Conservation (phyloP, 257 asterid species). For the Linaria vulgaris region DNA sequence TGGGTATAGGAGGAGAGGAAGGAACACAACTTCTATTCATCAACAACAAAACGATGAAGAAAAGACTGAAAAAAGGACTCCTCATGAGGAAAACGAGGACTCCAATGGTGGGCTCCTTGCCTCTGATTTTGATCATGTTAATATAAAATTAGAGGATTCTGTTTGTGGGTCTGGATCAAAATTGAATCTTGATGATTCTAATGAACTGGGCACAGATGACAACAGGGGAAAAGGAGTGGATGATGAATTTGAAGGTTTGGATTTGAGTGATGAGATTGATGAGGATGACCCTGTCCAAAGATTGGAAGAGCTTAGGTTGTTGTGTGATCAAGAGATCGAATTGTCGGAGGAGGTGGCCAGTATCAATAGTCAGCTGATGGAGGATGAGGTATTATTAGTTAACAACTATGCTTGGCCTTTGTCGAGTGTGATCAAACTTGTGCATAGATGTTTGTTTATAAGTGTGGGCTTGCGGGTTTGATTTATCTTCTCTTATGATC, state of each 20-base stretch:
- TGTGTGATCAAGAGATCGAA: constrained; percentile 43
- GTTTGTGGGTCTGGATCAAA: constrained; percentile 22
- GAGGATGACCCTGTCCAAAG: constrained; percentile 43
- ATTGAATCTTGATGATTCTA: constrained; percentile 12
- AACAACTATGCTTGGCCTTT: constrained; percentile 11
- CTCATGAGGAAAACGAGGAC: constrained; percentile 12
- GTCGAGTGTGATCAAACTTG: background rate
- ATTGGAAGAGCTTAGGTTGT: constrained; percentile 48
- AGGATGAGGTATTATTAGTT: constrained; percentile 76
- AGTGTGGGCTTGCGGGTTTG: background rate
- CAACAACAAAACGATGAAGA: no score
- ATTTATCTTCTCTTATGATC: no score
- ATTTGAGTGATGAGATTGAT: constrained; percentile 21
- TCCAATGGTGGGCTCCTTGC: constrained; percentile 28
- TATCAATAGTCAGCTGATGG: constrained; percentile 66
- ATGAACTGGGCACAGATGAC: no score
- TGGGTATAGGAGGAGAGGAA: no score
- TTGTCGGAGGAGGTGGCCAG: constrained; percentile 54
- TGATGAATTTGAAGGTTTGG: constrained; percentile 23
- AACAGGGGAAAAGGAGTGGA: constrained; percentile 23
- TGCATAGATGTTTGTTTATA: background rate
- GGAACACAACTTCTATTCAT: no score
- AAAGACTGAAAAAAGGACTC: no score
- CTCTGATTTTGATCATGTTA: constrained; percentile 13
- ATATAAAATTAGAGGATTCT: constrained; percentile 21